Percentiles rank a stretch among this genome's conserved stretches.
phyloP scores from a whole-genome alignment of 306 rosid species.

The Geum urbanum region DNA sequence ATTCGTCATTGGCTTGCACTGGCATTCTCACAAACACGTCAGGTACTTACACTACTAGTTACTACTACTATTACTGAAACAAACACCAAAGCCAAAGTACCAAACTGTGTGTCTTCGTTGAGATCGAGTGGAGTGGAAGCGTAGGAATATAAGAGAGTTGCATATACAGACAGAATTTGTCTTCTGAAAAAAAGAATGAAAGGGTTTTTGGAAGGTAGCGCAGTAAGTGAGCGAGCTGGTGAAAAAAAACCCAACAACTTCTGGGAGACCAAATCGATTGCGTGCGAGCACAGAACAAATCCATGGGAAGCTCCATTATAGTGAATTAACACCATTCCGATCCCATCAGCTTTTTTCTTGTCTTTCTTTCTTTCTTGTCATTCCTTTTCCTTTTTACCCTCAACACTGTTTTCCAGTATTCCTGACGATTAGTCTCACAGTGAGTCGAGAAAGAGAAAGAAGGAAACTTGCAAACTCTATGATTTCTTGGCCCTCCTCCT shows the following conservation, averaged over 20 bases:
- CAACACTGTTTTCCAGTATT: slow-evolving; percentile 47
- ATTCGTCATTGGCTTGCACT: slow-evolving; percentile 49
- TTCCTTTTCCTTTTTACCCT: slow-evolving; percentile 34
- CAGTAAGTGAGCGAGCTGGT: not conserved
- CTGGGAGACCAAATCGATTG: slow-evolving; percentile 35
- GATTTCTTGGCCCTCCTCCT: slow-evolving; percentile 7
- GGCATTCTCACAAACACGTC: slow-evolving; percentile 51
- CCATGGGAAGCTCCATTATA: slow-evolving; percentile 13
- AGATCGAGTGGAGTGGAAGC: not conserved
- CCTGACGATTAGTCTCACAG: slow-evolving; percentile 49
- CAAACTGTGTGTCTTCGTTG: slow-evolving; percentile 5
- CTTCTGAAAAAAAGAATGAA: slow-evolving; percentile 24
- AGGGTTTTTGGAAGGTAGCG: slow-evolving; percentile 36
- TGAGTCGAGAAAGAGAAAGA: not conserved
- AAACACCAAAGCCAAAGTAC: not conserved
- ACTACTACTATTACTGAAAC: not conserved
- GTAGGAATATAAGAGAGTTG: slow-evolving; percentile 19
- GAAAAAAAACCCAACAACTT: slow-evolving; percentile 18
- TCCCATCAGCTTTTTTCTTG: slow-evolving; percentile 19
- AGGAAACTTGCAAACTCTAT: slow-evolving; percentile 25
- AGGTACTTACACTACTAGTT: slow-evolving; percentile 25
- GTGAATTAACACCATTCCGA: slow-evolving; percentile 2
- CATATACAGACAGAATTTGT: slow-evolving; percentile 6
- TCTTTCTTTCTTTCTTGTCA: slow-evolving; percentile 5
- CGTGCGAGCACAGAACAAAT: slow-evolving; percentile 40